Percentiles rank a stretch among this genome's conserved stretches.
Evolutionary conservation across 768 basidiomycete species (phyloP).

Genomic region (Leccinum variicolor): DNA sequence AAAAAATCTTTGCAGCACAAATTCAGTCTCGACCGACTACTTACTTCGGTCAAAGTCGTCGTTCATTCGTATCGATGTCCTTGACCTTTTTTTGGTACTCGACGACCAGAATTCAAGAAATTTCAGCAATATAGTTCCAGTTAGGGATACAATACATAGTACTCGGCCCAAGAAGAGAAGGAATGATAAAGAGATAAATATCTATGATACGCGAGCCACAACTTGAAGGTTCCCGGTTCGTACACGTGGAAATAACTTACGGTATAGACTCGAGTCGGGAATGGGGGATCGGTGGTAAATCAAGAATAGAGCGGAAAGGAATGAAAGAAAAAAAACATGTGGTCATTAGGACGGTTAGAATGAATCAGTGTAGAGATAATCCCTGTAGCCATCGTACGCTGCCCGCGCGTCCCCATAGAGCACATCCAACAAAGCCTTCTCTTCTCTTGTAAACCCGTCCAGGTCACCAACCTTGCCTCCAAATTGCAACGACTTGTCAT

Average conservation of each 20-base stretch:
- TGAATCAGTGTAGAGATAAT: conserved; percentile 2
- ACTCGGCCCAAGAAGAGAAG: neutral
- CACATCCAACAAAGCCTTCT: conserved; percentile 4
- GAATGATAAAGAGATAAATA: neutral
- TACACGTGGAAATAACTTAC: neutral
- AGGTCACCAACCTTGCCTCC: neutral
- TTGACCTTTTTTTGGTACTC: too few species aligned
- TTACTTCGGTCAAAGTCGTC: neutral
- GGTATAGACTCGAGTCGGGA: neutral
- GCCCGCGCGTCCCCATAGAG: conserved; percentile 13
- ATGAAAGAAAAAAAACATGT: neutral
- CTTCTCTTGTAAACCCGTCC: conserved; percentile 8
- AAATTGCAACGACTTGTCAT: neutral
- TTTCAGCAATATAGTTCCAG: neutral
- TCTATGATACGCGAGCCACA: neutral
- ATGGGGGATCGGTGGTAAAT: neutral
- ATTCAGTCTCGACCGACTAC: neutral
- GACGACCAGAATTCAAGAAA: neutral
- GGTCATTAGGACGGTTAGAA: neutral
- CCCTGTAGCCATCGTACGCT: conserved; percentile 14
- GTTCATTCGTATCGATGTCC: too few species aligned
- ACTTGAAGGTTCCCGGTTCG: too few species aligned
- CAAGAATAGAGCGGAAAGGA: neutral
- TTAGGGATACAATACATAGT: neutral
- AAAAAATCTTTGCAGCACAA: neutral